These are phyloP conservation scores for Ceratocystis lukuohia DNA, from an alignment of 2,329 filamentous ascomycete genomes.

Conservation along the genomic window DNA sequence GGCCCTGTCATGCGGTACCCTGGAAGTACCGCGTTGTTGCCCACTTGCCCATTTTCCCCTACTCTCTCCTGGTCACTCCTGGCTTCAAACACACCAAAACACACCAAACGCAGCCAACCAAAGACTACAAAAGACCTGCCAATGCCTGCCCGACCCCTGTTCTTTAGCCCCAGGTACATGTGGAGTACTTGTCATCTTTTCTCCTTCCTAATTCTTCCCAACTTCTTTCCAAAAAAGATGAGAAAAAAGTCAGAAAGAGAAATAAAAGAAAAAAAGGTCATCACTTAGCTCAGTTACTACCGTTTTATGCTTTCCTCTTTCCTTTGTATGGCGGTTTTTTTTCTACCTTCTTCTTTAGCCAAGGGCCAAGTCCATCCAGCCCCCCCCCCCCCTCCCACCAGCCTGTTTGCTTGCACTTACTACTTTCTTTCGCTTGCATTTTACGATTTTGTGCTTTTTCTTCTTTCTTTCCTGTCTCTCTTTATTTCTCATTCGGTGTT, in stretches of 20 bases:
- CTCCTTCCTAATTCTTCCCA: no score
- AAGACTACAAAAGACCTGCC: neutral
- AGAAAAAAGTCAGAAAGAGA: slow-evolving; percentile 4
- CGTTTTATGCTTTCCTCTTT: neutral
- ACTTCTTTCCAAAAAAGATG: neutral
- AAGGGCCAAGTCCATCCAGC: neutral
- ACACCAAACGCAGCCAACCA: no score
- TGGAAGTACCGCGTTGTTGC: slow-evolving; percentile 13
- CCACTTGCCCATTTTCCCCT: neutral
- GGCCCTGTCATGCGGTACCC: slow-evolving; percentile 12
- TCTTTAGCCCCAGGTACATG: slow-evolving; percentile 17
- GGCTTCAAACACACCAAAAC: neutral
- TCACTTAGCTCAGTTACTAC: neutral
- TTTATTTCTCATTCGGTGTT: neutral
- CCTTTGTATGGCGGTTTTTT: neutral
- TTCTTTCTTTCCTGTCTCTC: neutral
- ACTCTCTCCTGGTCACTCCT: neutral
- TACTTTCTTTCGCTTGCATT: neutral
- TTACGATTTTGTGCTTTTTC: no score
- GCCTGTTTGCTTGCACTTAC: neutral
- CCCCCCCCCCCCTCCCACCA: no score
- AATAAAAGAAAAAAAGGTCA: neutral
- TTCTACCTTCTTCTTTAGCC: neutral
- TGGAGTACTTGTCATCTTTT: slow-evolving; percentile 17
- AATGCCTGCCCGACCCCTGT: slow-evolving; percentile 7